These are phyloP conservation scores for Pyrenochaeta sp. DNA, from an alignment of 2,329 filamentous ascomycete species.

Conservation along the genomic window DNA sequence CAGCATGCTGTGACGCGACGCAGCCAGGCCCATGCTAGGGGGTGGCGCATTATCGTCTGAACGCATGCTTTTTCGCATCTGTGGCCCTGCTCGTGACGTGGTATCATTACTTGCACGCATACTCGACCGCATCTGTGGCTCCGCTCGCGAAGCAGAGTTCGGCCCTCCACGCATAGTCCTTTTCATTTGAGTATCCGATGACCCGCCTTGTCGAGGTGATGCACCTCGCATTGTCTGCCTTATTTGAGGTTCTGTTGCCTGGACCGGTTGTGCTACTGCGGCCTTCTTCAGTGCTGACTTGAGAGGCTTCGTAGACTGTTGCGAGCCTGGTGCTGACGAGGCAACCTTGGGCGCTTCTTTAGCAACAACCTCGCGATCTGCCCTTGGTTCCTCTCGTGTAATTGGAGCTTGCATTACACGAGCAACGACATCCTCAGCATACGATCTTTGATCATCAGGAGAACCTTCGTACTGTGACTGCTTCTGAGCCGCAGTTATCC, in stretches of 20 bases:
- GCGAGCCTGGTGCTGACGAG: conserved; percentile 18
- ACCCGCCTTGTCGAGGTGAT: conserved; percentile 2
- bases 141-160: background rate
- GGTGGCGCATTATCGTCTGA: conserved; percentile 38
- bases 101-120: background rate
- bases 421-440: conserved; percentile 10
- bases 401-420: conserved; percentile 22
- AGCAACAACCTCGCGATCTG: conserved; percentile 10
- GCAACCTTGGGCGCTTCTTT: conserved; percentile 6
- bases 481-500: conserved; percentile 69
- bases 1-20: conserved; percentile 45
- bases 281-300: conserved; percentile 55
- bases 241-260: conserved; percentile 17
- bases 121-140: background rate
- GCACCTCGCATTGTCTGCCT: conserved; percentile 16
- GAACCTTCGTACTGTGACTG: conserved; percentile 32
- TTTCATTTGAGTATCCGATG: conserved; percentile 40
- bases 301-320: conserved; percentile 42
- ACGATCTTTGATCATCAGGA: background rate
- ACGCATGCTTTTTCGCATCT: conserved; percentile 52
- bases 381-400: conserved; percentile 9
- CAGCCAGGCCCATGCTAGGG: conserved; percentile 37
- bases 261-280: conserved; percentile 28
- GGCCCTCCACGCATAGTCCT: conserved; percentile 42
- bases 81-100: background rate